A percentile compares a stretch with the other conserved stretches of the same genome.
These are phyloP conservation scores for Vachellia collinsii DNA, from an alignment of 306 rosid genomes.

Conservation along the genomic window DNA sequence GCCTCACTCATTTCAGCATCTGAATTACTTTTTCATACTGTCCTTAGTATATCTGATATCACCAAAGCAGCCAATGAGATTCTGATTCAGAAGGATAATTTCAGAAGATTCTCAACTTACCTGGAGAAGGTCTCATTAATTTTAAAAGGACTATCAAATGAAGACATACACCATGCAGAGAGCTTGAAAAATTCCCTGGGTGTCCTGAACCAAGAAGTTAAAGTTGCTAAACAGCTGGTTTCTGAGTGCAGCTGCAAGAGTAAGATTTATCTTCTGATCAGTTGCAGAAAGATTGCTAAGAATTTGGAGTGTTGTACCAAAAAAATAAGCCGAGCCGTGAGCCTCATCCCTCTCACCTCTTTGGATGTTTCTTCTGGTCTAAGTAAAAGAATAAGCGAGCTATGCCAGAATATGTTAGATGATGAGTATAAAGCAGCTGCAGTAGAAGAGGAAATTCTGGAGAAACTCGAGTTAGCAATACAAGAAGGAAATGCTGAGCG, in stretches of 20 bases:
- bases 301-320: conserved; percentile 45
- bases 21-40: conserved; percentile 48
- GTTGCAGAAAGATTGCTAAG: conserved; percentile 50
- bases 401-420: conserved; percentile 54
- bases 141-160: conserved; percentile 43
- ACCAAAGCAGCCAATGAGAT: conserved; percentile 50
- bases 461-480: conserved; percentile 51
- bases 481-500: conserved; percentile 41
- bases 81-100: conserved; percentile 54
- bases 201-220: conserved; percentile 50
- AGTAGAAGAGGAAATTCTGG: conserved; percentile 48
- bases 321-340: conserved; percentile 50
- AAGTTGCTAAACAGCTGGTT: conserved; percentile 49
- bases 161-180: conserved; percentile 33
- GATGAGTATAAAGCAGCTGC: conserved; percentile 42
- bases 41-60: conserved; percentile 40
- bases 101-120: conserved; percentile 42
- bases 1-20: conserved; percentile 42
- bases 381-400: conserved; percentile 38
- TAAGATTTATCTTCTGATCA: conserved; percentile 55
- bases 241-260: conserved; percentile 53
- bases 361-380: conserved; percentile 44
- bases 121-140: conserved; percentile 48
- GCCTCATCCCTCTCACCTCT: conserved; percentile 49
- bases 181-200: conserved; percentile 45